These are phyloP conservation scores for Carex kokanica DNA, from an alignment of 176 grass and related monocot genomes.

Conservation along the genomic window DNA sequence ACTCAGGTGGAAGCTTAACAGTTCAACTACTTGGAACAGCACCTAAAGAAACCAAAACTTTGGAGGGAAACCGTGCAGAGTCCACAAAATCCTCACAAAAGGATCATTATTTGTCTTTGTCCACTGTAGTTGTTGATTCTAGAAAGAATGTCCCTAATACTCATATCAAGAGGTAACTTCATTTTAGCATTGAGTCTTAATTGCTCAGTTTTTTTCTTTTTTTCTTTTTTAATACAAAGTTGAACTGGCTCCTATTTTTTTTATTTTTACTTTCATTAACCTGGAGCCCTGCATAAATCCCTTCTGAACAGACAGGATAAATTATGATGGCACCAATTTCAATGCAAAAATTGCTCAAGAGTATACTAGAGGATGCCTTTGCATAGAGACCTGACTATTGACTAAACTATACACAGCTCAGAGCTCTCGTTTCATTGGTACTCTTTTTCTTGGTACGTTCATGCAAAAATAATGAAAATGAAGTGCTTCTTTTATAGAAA, in stretches of 20 bases:
- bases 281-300: background rate
- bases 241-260: background rate
- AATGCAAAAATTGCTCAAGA: background rate
- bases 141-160: constrained; percentile 48
- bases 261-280: background rate
- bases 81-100: constrained; percentile 36
- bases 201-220: background rate
- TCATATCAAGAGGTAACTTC: constrained; percentile 57
- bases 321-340: constrained; percentile 16
- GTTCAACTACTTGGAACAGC: constrained; percentile 69
- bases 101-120: constrained; percentile 56
- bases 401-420: constrained; percentile 5
- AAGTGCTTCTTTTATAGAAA: background rate
- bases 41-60: constrained; percentile 44
- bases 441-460: background rate
- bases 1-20: constrained; percentile 71
- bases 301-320: constrained; percentile 22
- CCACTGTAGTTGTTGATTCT: constrained; percentile 57
- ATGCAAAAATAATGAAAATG: background rate
- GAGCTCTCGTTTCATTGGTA: background rate
- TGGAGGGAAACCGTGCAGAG: background rate
- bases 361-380: constrained; percentile 4
- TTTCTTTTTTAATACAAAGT: background rate
- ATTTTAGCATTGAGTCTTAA: constrained; percentile 5
- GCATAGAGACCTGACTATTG: background rate